Evolutionary conservation across 768 basidiomycete genomes (phyloP).

Genomic region (Trametes sanguinea): DNA sequence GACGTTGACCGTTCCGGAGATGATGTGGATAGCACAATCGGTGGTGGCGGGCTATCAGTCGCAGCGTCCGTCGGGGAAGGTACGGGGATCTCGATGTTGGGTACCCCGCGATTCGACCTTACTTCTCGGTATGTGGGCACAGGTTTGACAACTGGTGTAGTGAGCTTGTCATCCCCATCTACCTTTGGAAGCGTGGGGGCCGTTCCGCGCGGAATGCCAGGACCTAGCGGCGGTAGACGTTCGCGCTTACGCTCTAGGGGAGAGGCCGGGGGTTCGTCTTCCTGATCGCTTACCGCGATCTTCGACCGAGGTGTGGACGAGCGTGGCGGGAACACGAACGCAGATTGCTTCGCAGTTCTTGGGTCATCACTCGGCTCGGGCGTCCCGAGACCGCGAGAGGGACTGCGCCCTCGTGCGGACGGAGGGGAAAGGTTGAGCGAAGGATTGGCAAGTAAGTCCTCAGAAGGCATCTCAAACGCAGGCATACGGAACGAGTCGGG

Average conservation of each 20-base stretch:
- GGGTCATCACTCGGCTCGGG: constrained; percentile 43
- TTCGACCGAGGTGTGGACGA: constrained; percentile 35
- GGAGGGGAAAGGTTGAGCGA: constrained; percentile 35
- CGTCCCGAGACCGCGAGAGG: constrained; percentile 34
- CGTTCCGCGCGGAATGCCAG: constrained; percentile 27
- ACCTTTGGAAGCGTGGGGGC: constrained; percentile 2
- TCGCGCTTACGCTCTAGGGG: constrained; percentile 20
- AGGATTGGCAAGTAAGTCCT: constrained; percentile 15
- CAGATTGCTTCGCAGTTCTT: constrained; percentile 46
- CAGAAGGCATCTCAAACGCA: constrained; percentile 30
- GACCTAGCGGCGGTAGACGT: constrained; percentile 28
- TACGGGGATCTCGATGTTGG: constrained; percentile 43
- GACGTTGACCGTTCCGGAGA: constrained; percentile 30
- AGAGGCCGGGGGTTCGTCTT: constrained; percentile 29
- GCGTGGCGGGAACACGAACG: constrained; percentile 56
- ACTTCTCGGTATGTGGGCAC: constrained; percentile 33
- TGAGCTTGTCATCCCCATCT: background rate
- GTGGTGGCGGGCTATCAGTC: constrained; percentile 28
- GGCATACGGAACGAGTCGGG: constrained; percentile 48
- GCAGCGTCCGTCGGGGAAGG: constrained; percentile 19
- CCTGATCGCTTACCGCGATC: constrained; percentile 29
- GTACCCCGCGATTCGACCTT: constrained; percentile 35
- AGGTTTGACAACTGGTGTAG: background rate
- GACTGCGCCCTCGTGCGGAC: constrained; percentile 38
- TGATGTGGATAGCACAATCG: constrained; percentile 30